A percentile compares a stretch with the other conserved stretches of the same genome.
phyloP scores from a whole-genome alignment of 352 stramenopile genomes.

The Phytopythium helicoides region DNA sequence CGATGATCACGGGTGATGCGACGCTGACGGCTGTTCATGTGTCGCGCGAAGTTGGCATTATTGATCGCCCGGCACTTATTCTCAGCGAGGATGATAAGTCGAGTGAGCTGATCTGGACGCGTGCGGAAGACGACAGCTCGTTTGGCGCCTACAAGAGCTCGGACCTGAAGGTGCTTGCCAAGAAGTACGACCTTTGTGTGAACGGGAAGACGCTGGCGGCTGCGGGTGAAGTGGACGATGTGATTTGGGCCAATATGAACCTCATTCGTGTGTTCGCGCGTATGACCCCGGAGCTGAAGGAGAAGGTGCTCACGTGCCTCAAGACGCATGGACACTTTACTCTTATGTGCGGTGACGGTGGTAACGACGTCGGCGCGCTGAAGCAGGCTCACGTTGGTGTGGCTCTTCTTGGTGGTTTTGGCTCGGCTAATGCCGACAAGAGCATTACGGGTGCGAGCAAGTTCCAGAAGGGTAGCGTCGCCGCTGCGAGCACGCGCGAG shows the following conservation, averaged over 20 bases:
- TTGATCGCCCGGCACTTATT: slow-evolving; percentile 75
- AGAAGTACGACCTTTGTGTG: slow-evolving; percentile 87
- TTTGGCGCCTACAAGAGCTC: slow-evolving; percentile 68
- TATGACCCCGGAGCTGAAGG: slow-evolving; percentile 96
- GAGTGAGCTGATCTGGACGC: slow-evolving; percentile 73
- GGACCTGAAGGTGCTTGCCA: slow-evolving; percentile 52
- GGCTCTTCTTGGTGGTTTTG: slow-evolving; percentile 75
- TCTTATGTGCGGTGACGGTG: slow-evolving; percentile 98
- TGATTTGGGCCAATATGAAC: slow-evolving; percentile 79
- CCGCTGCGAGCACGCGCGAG: slow-evolving; percentile 48
- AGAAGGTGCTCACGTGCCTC: slow-evolving; percentile 94
- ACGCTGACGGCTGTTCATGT: slow-evolving; percentile 97
- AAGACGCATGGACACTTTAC: slow-evolving; percentile 92
- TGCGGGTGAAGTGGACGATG: slow-evolving; percentile 75
- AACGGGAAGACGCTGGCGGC: slow-evolving; percentile 73
- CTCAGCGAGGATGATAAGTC: slow-evolving; percentile 45
- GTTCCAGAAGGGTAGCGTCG: slow-evolving; percentile 65
- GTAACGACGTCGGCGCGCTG: slow-evolving; percentile 96
- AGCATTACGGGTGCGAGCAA: slow-evolving; percentile 75
- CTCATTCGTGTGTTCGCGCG: slow-evolving; percentile 94
- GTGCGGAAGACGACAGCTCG: slow-evolving; percentile 65
- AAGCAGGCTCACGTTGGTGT: slow-evolving; percentile 92
- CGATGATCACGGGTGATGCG: slow-evolving; percentile 99
- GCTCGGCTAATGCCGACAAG: slow-evolving; percentile 86
- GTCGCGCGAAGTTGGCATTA: slow-evolving; percentile 93